These are phyloP conservation scores for Exophiala oligosperma DNA, from an alignment of 2,329 filamentous ascomycete genomes.

Conservation along the genomic window DNA sequence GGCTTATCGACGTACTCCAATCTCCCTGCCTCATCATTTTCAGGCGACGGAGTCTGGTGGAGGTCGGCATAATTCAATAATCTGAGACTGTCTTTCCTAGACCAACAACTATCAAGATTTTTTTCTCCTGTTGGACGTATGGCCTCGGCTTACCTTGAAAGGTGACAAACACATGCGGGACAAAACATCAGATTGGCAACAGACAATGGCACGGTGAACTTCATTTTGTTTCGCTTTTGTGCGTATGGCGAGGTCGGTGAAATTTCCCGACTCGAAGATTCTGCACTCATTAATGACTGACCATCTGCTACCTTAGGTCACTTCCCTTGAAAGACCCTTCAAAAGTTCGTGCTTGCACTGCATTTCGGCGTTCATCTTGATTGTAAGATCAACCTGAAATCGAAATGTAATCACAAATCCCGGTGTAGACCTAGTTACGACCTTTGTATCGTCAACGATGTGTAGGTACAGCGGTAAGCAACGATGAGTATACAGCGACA, in stretches of 20 bases:
- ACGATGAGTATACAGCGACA: background rate
- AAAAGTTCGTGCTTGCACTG: slow-evolving; percentile 3
- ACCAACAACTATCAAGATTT: background rate
- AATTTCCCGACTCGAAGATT: background rate
- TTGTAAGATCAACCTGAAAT: background rate
- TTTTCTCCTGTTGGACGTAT: background rate
- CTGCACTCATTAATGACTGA: background rate
- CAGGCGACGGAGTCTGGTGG: background rate
- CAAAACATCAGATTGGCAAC: background rate
- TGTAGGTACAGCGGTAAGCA: background rate
- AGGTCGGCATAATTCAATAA: background rate
- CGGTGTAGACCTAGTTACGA: background rate
- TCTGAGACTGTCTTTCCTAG: background rate
- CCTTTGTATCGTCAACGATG: background rate
- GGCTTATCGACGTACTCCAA: no score
- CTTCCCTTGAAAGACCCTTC: slow-evolving; percentile 4
- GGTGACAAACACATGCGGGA: background rate
- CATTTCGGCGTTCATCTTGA: background rate
- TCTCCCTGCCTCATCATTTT: no score
- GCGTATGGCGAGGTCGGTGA: background rate
- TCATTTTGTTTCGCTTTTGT: background rate
- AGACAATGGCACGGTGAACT: background rate
- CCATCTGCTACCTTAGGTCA: background rate
- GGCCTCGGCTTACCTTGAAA: background rate
- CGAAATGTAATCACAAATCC: background rate